Evolutionary conservation across 805 yeast species (phyloP).

Genomic region (Debaryomyces prosopidis): DNA sequence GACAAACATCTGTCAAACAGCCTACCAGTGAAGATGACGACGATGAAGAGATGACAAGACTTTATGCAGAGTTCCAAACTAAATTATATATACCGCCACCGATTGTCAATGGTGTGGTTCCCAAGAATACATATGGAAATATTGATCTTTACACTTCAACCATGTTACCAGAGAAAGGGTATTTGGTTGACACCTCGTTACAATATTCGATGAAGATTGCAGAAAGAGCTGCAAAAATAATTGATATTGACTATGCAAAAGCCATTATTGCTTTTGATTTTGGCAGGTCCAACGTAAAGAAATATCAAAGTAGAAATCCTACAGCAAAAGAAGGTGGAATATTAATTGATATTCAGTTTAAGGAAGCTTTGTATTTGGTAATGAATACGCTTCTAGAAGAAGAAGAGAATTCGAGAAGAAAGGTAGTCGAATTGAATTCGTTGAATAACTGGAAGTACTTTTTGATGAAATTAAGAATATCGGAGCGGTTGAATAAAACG

Average conservation of each 20-base stretch:
- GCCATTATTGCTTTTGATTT: constrained; percentile 90
- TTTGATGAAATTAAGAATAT: constrained; percentile 50
- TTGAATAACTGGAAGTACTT: constrained; percentile 55
- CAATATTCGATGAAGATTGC: constrained; percentile 46
- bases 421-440: constrained; percentile 48
- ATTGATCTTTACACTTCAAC: constrained; percentile 73
- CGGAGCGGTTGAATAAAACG: constrained; percentile 42
- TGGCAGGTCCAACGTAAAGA: constrained; percentile 29
- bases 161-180: constrained; percentile 85
- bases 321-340: constrained; percentile 75
- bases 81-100: constrained; percentile 68
- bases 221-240: constrained; percentile 66
- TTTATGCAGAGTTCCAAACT: constrained; percentile 82
- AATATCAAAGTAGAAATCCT: constrained; percentile 39
- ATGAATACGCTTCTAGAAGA: constrained; percentile 50
- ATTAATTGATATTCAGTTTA: constrained; percentile 62
- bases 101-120: constrained; percentile 63
- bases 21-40: constrained; percentile 33
- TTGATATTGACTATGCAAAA: constrained; percentile 77
- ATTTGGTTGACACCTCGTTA: constrained; percentile 41
- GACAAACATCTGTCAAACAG: constrained; percentile 10
- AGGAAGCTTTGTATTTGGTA: constrained; percentile 59
- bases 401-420: constrained; percentile 45
- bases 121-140: constrained; percentile 79
- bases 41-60: constrained; percentile 55